These are phyloP conservation scores for Tagetes patula DNA, from an alignment of 129 eudicot species.

Conservation along the genomic window DNA sequence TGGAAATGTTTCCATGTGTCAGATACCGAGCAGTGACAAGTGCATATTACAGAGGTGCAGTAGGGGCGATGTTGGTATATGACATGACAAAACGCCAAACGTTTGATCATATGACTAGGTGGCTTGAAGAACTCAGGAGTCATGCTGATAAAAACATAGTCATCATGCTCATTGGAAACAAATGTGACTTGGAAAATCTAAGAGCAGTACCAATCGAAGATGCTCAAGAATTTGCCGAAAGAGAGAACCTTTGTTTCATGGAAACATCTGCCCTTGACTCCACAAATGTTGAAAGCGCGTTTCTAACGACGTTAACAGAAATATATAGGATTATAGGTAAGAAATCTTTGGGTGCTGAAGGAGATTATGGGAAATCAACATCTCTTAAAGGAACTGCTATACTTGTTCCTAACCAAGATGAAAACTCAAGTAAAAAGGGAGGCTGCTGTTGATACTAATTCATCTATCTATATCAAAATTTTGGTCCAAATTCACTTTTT, in stretches of 20 bases:
- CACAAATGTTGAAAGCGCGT: slow-evolving; percentile 17
- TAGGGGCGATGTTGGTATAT: slow-evolving; percentile 18
- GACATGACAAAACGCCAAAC: slow-evolving; percentile 14
- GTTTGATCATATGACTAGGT: slow-evolving; percentile 16
- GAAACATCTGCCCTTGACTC: slow-evolving; percentile 13
- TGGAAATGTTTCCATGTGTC: not conserved
- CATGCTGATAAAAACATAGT: slow-evolving; percentile 20
- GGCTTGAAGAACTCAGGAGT: slow-evolving; percentile 16
- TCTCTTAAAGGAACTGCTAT: slow-evolving; percentile 20
- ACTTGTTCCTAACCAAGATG: slow-evolving; percentile 21
- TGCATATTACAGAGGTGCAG: slow-evolving; percentile 14
- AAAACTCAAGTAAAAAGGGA: not conserved
- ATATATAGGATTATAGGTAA: slow-evolving; percentile 18
- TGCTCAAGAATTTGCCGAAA: slow-evolving; percentile 20
- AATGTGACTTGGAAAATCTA: slow-evolving; percentile 11
- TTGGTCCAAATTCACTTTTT: not conserved
- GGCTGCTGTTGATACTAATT: slow-evolving; percentile 4
- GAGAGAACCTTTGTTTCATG: slow-evolving; percentile 19
- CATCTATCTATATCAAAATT: not conserved
- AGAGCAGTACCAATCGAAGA: slow-evolving; percentile 23
- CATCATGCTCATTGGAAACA: slow-evolving; percentile 15
- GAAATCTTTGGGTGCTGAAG: slow-evolving; percentile 6
- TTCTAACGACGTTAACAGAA: not conserved
- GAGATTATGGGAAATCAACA: slow-evolving; percentile 9
- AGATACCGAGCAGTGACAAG: slow-evolving; percentile 8